Evolutionary conservation across 2,329 filamentous ascomycete genomes (phyloP), one percentile per base, ranked within the genome.

Genomic region (Pseudogymnoascus sp.): DNA sequence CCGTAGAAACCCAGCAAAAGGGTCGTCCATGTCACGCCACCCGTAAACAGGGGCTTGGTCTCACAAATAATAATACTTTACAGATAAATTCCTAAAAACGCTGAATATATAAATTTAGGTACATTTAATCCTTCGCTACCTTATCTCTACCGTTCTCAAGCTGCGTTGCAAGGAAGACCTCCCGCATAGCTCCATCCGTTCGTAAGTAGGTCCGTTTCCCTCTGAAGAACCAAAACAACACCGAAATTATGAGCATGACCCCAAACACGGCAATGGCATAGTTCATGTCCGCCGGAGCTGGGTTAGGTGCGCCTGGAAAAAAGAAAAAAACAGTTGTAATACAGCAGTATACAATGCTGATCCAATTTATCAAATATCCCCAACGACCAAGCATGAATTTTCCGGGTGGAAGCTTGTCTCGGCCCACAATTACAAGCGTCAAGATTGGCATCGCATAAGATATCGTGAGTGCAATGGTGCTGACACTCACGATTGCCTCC

Each of bases 261-360:
- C 80, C 82, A 67, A 84, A 84, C 0, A 84, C 81, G 0, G 78
- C 82, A 67, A 84, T 83, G 5, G 82, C 82, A 68, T 79, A 84
- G 70, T 84, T 84, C 82, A 84, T 84, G 64, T 84, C 80, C n/a
- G 73, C 71, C 0, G 74, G 69, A 0, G 75, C 66, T 0, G 82
- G 81, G 64, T 77, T 77, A 0, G 81, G 82, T 0, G 63, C 64
- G 0, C 71, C 71, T 0, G 81, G 81, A 67, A 84, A 84, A 69
- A 84, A 80, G 76, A 83, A 84, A 71, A 84, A 83, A 25, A 84
- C 75, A 0, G 80, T 81, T 1, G 81, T 83, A 62, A 83, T 70
- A 60, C 70, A 71, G 68, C 81, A 83, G 70, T 83, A 84, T 10
- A 82, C 67, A 34, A 83, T 72, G 2, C 79, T 81, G 36, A 82